Base-by-base conservation (phyloP, 2,329 filamentous ascomycete species). In the Sporothrix variecibatus region DNA sequence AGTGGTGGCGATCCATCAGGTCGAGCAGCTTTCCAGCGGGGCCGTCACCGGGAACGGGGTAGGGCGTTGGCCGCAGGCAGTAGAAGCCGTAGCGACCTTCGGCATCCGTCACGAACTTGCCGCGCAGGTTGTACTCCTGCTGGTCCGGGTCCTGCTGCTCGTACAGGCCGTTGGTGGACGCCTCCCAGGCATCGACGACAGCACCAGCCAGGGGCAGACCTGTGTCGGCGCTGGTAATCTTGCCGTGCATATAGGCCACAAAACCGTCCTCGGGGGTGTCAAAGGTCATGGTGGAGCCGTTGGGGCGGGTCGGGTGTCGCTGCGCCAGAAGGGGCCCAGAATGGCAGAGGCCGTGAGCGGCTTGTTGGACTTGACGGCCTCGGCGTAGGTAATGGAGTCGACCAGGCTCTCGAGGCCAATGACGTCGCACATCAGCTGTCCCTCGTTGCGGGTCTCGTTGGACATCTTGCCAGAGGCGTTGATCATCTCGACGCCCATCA, bases 301-400 rank as follows among this genome's bases (percentile, higher is more conserved):
- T 90, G 46, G 86, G 79, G 67, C 87, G 84, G 72, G 84, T 82
- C 2, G 90, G 90, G 90, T 87, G 76, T 92, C 86, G 71, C 87
- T 84, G 20, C 90, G 85, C 85, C 89, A 92, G 82, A 93, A 93
- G 1, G 91, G 91, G 0, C 91, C 91, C 2, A 93, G 85, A 74
- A 92, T 91, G 56, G 90, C 88, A 20, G 89, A 76, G 12, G 72
- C 72, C 1, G 77, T 90, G 20, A 88, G 85, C 53, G 87, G 84
- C 58, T 82, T 82, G 72, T 65, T 73, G 53, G 74, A 69, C 46
- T 73, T 73, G 75, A 84, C 82, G 40, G 85, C 83, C 8, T 86
- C 87, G 62, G 87, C 88, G 82, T 87, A 88, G 34, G 89, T 91
- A 77, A 92, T 91, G 78, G 91, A 88, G 77, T 92, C 90, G 71